Conservation (phyloP, 139 green algal genomes). For the Chlorella sp. region DNA sequence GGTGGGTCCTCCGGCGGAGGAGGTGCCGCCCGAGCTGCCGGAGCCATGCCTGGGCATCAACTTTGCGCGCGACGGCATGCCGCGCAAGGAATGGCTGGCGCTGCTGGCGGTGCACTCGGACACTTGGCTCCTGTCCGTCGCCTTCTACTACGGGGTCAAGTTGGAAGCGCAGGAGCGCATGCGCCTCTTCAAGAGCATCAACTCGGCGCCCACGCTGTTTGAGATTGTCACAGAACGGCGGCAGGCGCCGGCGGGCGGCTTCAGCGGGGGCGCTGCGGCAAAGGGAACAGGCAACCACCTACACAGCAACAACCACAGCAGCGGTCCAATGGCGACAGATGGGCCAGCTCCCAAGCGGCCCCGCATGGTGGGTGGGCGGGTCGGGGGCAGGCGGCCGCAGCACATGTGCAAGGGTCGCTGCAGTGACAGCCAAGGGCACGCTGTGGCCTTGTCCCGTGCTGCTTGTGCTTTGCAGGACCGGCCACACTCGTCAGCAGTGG, state of each 20-base stretch:
- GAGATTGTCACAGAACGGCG: slow-evolving; percentile 30
- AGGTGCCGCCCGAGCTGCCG: slow-evolving; percentile 96
- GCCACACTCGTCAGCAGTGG: slow-evolving; percentile 11
- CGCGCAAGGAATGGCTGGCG: slow-evolving; percentile 88
- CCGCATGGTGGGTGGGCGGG: too few relatives aligned
- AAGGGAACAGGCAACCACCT: too few relatives aligned
- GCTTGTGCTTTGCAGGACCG: slow-evolving; percentile 13
- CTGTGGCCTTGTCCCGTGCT: too few relatives aligned
- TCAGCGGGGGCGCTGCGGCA: not conserved
- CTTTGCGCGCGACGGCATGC: slow-evolving; percentile 94
- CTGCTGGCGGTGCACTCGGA: slow-evolving; percentile 96
- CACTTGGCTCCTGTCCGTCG: slow-evolving; percentile 90
- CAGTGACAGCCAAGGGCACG: not conserved
- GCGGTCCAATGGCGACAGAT: too few relatives aligned
- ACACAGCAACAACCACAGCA: too few relatives aligned
- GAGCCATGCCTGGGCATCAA: slow-evolving; percentile 98
- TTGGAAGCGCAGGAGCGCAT: slow-evolving; percentile 73
- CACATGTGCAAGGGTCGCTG: not conserved
- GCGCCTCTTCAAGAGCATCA: slow-evolving; percentile 34
- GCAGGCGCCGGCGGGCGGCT: not conserved
- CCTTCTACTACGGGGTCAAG: slow-evolving; percentile 93
- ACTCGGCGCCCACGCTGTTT: slow-evolving; percentile 39
- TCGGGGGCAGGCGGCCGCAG: not conserved
- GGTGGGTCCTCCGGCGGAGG: slow-evolving; percentile 90
- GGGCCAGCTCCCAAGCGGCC: too few relatives aligned